These are phyloP conservation scores for Apiospora saccharicola DNA, from an alignment of 2,329 filamentous ascomycete genomes.

Conservation along the genomic window DNA sequence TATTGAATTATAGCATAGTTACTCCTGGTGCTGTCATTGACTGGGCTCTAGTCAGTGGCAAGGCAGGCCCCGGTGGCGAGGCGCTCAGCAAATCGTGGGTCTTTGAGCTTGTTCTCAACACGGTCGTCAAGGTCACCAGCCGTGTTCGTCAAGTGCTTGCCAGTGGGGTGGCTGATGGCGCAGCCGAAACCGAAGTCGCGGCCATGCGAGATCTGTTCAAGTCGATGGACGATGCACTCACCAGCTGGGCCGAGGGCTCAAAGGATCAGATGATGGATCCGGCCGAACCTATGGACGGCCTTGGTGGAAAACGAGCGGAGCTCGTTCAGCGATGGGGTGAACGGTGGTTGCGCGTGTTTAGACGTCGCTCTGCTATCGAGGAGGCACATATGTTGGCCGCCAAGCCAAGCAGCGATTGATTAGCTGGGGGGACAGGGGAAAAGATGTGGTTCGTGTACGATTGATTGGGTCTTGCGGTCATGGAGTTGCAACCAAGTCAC, in stretches of 20 bases:
- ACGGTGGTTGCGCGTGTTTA: constrained; percentile 87
- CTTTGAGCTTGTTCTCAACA: constrained; percentile 90
- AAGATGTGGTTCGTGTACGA: constrained; percentile 1
- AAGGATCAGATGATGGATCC: constrained; percentile 79
- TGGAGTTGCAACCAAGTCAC: constrained; percentile 9
- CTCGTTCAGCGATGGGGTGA: constrained; percentile 81
- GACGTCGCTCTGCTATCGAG: constrained; percentile 83
- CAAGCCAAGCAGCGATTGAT: constrained; percentile 13
- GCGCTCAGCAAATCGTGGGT: constrained; percentile 77
- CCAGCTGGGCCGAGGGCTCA: constrained; percentile 74
- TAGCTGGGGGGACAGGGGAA: neutral
- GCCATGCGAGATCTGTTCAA: constrained; percentile 83
- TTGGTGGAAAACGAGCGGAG: constrained; percentile 63
- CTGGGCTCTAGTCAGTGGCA: constrained; percentile 78
- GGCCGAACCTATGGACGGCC: constrained; percentile 58
- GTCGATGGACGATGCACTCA: constrained; percentile 79
- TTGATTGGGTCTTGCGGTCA: constrained; percentile 17
- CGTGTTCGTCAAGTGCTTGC: constrained; percentile 82
- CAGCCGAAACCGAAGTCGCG: constrained; percentile 68
- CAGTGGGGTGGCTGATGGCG: constrained; percentile 61
- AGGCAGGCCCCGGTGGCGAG: constrained; percentile 62
- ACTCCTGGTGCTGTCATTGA: constrained; percentile 85
- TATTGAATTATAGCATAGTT: constrained; percentile 96
- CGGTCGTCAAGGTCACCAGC: constrained; percentile 87
- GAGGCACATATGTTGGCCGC: constrained; percentile 59